A percentile compares a stretch with the other conserved stretches of the same genome.
phyloP scores from a whole-genome alignment of 2,329 filamentous ascomycete genomes.

The Penicillium glabrum region DNA sequence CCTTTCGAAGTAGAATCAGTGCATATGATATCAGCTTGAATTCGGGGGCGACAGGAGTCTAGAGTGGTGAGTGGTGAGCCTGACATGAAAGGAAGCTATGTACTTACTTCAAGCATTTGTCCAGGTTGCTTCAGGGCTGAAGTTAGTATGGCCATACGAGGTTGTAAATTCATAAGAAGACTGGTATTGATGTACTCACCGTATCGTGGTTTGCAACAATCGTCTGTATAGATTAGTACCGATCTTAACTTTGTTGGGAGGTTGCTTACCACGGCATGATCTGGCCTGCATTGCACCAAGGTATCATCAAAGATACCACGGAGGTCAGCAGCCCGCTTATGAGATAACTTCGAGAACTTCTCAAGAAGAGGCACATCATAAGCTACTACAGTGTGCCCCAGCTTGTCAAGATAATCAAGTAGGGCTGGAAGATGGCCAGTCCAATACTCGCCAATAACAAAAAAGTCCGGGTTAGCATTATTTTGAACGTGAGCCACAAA shows the following conservation, averaged over 20 bases:
- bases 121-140: conserved; percentile 54
- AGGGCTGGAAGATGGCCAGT: conserved; percentile 58
- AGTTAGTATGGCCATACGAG: conserved; percentile 2
- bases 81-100: neutral
- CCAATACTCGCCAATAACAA: conserved; percentile 72
- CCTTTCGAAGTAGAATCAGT: conserved; percentile 65
- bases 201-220: conserved; percentile 25
- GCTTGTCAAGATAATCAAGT: conserved; percentile 56
- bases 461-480: conserved; percentile 54
- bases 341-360: conserved; percentile 64
- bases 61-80: neutral
- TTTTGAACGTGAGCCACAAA: conserved; percentile 61
- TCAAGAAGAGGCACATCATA: conserved; percentile 70
- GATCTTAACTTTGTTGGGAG: neutral
- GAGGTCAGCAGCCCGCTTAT: conserved; percentile 58
- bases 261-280: conserved; percentile 45
- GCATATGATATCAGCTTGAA: conserved; percentile 73
- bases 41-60: conserved; percentile 62
- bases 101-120: conserved; percentile 57
- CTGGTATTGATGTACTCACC: conserved; percentile 8
- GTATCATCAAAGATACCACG: conserved; percentile 63
- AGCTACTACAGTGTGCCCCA: conserved; percentile 59
- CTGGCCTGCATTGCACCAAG: conserved; percentile 55
- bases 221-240: conserved; percentile 15
- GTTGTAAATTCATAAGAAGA: neutral